phyloP scores from a whole-genome alignment of 2,329 filamentous ascomycete genomes.

The Cadophora gregata region DNA sequence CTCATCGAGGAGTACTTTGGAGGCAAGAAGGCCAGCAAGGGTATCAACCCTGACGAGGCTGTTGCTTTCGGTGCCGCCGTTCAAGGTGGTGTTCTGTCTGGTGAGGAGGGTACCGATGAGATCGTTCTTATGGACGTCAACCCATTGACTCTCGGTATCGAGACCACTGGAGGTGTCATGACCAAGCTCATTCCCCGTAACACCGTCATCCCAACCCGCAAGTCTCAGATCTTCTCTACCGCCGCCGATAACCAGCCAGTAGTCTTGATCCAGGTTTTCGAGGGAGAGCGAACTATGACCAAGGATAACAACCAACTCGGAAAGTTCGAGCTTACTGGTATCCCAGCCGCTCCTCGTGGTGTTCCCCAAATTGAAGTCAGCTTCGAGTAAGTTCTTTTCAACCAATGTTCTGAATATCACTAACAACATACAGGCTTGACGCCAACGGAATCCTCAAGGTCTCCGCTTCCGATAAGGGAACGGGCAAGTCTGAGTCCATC shows the following conservation, averaged over 20 bases:
- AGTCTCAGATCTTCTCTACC: conserved; percentile 97
- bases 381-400: conserved; percentile 63
- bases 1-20: conserved; percentile 95
- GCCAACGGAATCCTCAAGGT: conserved; percentile 99
- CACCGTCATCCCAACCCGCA: conserved; percentile 93
- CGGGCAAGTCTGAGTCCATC: conserved; percentile 95
- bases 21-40: conserved; percentile 98
- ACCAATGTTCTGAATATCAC: background rate
- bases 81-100: conserved; percentile 93
- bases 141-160: conserved; percentile 94
- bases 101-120: conserved; percentile 79
- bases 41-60: conserved; percentile 99
- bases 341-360: conserved; percentile 92
- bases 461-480: conserved; percentile 95
- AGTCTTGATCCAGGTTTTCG: conserved; percentile 93
- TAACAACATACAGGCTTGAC: conserved; percentile 62
- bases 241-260: conserved; percentile 96
- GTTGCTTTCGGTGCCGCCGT: conserved; percentile 97
- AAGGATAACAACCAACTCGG: conserved; percentile 98
- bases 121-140: conserved; percentile 97
- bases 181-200: conserved; percentile 95
- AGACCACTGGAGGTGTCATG: conserved; percentile 98
- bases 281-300: conserved; percentile 92
- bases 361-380: conserved; percentile 98
- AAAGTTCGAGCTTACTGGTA: conserved; percentile 97